Evolutionary conservation across 2,329 filamentous ascomycete genomes (phyloP).

Genomic region (Aspergillus novofumigatus): DNA sequence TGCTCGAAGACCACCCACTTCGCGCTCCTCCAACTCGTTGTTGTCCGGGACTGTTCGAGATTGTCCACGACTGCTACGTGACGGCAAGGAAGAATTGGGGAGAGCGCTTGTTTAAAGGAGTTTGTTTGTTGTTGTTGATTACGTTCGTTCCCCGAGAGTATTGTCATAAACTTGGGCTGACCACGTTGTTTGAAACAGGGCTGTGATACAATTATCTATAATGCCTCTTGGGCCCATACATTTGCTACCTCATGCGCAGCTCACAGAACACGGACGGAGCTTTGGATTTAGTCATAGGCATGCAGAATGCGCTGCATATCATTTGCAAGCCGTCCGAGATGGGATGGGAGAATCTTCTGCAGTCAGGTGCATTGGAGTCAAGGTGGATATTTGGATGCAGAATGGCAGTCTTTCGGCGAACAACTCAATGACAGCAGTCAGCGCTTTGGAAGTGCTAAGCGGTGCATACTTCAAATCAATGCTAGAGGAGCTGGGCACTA

Average conservation of each 20-base stretch:
- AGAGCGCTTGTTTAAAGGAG: slow-evolving; percentile 18
- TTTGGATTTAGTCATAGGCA: background rate
- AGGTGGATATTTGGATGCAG: slow-evolving; percentile 23
- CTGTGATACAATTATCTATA: slow-evolving; percentile 1
- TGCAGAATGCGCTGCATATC: slow-evolving; percentile 12
- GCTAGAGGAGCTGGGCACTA: slow-evolving; percentile 11
- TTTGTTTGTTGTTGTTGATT: slow-evolving; percentile 23
- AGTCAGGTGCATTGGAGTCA: slow-evolving; percentile 24
- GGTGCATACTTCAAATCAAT: slow-evolving; percentile 21
- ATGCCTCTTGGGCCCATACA: background rate
- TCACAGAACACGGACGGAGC: background rate
- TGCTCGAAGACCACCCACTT: slow-evolving; percentile 33
- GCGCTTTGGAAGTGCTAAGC: slow-evolving; percentile 15
- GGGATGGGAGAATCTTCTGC: slow-evolving; percentile 18
- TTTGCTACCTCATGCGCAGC: background rate
- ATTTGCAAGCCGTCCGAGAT: slow-evolving; percentile 14
- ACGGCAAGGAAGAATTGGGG: slow-evolving; percentile 16
- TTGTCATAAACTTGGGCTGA: background rate
- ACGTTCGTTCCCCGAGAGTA: slow-evolving; percentile 10
- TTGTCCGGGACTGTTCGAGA: slow-evolving; percentile 21
- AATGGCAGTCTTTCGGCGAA: slow-evolving; percentile 21
- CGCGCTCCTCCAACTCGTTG: slow-evolving; percentile 29
- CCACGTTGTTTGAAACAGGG: background rate
- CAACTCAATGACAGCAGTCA: slow-evolving; percentile 4
- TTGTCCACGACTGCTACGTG: slow-evolving; percentile 14